Evolutionary conservation across 306 rosid genomes (phyloP).

Genomic region (Carpinus viminea): DNA sequence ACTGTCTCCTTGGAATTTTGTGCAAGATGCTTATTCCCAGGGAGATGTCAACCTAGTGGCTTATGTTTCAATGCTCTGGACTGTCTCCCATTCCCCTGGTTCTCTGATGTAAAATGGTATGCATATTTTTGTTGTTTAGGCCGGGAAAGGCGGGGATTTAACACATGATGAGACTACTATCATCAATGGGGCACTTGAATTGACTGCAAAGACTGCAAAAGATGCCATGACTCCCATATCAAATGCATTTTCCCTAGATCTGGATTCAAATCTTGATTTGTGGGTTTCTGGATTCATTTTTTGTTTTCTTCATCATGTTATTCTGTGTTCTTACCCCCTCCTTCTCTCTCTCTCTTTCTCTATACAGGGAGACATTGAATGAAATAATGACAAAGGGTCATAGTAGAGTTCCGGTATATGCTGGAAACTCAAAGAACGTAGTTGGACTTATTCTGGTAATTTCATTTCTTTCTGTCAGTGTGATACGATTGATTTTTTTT

Average conservation of each 20-base stretch:
- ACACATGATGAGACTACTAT: slow-evolving; percentile 98
- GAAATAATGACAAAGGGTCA: slow-evolving; percentile 88
- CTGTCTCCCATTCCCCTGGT: slow-evolving; percentile 13
- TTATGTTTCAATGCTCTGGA: slow-evolving; percentile 17
- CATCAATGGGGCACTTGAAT: slow-evolving; percentile 93
- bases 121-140: slow-evolving; percentile 51
- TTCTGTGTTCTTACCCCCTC: slow-evolving; percentile 30
- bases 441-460: slow-evolving; percentile 95
- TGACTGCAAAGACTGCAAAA: slow-evolving; percentile 95
- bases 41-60: background rate
- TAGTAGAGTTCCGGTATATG: slow-evolving; percentile 94
- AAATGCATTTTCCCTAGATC: slow-evolving; percentile 94
- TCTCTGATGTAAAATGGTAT: slow-evolving; percentile 25
- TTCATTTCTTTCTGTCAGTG: slow-evolving; percentile 14
- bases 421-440: slow-evolving; percentile 66
- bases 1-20: slow-evolving; percentile 3
- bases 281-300: slow-evolving; percentile 57
- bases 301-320: slow-evolving; percentile 27
- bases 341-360: slow-evolving; percentile 15
- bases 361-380: slow-evolving; percentile 77
- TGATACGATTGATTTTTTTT: background rate
- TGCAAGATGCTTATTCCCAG: slow-evolving; percentile 11
- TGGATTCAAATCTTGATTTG: slow-evolving; percentile 88
- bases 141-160: slow-evolving; percentile 98
- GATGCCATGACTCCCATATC: slow-evolving; percentile 98